A percentile compares a stretch with the other conserved stretches of the same genome.
phyloP scores from a whole-genome alignment of 2,329 filamentous ascomycete genomes.

The Colletotrichum lentis region DNA sequence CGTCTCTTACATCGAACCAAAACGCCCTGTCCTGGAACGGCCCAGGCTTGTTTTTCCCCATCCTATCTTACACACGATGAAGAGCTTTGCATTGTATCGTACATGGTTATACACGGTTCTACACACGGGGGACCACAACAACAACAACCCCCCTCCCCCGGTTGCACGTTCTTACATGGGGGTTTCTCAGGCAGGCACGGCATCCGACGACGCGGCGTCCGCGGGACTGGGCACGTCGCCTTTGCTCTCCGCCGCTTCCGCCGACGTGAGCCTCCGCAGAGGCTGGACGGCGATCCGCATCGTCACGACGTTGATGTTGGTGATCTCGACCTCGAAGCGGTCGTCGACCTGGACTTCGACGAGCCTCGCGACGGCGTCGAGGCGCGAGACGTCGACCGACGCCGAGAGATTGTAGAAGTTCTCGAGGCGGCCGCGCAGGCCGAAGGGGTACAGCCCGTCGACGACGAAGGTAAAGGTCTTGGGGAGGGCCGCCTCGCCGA shows the following conservation, averaged over 20 bases:
- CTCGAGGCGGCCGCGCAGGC: constrained; percentile 52
- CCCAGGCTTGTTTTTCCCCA: background rate
- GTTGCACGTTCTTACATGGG: background rate
- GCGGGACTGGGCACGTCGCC: background rate
- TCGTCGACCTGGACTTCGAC: constrained; percentile 60
- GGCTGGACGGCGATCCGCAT: constrained; percentile 22
- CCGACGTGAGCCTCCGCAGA: background rate
- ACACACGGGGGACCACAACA: background rate
- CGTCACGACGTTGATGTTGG: constrained; percentile 58
- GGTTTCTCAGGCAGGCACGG: background rate
- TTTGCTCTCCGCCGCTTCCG: background rate
- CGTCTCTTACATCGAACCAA: background rate
- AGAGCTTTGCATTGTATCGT: background rate
- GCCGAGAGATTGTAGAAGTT: constrained; percentile 61
- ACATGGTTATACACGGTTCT: background rate
- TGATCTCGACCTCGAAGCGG: constrained; percentile 63
- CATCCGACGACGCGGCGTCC: background rate
- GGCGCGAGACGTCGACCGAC: constrained; percentile 49
- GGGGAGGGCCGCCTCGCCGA: constrained; percentile 58
- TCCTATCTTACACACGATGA: constrained; percentile 1
- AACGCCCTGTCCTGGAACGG: background rate
- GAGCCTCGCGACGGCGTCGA: constrained; percentile 51
- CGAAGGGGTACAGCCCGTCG: constrained; percentile 46
- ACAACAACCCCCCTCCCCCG: no score
- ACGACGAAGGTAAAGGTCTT: constrained; percentile 60